Evolutionary conservation across 768 basidiomycete genomes (phyloP), one percentile per base, ranked within the genome.

Genomic region (Gelatoporia subvermispora): DNA sequence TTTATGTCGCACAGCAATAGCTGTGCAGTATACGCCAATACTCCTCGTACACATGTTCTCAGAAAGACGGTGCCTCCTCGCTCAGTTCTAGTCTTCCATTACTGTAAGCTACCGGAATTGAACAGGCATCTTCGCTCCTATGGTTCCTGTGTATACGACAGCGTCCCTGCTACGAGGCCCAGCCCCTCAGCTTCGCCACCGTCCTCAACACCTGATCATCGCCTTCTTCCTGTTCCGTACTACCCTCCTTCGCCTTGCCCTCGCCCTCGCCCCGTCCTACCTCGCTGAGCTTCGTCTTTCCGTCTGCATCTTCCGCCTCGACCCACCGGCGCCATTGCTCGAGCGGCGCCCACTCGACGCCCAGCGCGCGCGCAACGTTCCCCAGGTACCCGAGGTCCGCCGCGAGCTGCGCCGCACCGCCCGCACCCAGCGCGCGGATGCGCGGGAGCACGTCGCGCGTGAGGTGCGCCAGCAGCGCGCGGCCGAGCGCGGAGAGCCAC

Each of bases 401-500:
- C 2, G 78, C 72, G 17, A 99, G 76, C 62, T 99, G 96, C 18
- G 84, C 82, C 1, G 88, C 82, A 3, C 94, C 95, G 1, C 75
- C 69, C 9, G 63, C 54, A 2, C 82, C 78, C 41, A 98, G 67
- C 23, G 70, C 69, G 2, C 73, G 68, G 47, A 98, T 87, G 24
- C 72, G 70, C 13, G 94, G 92, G 1, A 99, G 75, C 25, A 91
- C 72, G 17, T 71, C 71, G 22, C 65, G 60, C 3, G 87, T 88
- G 40, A 99, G 72, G 61, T 93, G 78, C 2, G 78, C 72, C 34
- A 95, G 73, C 39, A 93, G 78, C 11, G 85, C 77, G 40, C 88
- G 82, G 0, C 91, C 88, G n/a, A 98, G 77, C 8, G 92, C 93
- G 28, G 86, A 79, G 10, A 98, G 80, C 94, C 95, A 98, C 1